Evolutionary conservation across 345 rosid genomes (phyloP).

Genomic region (Brassica napus): DNA sequence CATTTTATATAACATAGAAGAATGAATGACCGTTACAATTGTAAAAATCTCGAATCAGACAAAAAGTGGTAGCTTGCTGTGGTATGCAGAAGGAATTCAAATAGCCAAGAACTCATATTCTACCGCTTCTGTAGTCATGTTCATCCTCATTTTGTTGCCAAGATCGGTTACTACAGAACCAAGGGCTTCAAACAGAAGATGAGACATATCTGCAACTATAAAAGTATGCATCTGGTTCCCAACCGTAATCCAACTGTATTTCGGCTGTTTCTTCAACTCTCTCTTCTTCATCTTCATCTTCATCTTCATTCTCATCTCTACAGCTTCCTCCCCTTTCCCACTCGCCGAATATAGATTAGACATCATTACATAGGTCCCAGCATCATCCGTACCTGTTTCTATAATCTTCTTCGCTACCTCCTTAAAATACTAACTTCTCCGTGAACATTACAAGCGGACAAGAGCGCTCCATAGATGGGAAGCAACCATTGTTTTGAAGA

Average conservation of each 20-base stretch:
- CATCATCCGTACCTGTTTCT: conserved; percentile 55
- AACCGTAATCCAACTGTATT: conserved; percentile 70
- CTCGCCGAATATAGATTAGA: conserved; percentile 60
- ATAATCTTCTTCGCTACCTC: conserved; percentile 55
- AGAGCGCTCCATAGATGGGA: conserved; percentile 63
- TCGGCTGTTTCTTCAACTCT: conserved; percentile 73
- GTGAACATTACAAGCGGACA: conserved; percentile 62
- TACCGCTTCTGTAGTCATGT: conserved; percentile 9
- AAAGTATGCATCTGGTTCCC: conserved; percentile 52
- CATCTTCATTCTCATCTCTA: conserved; percentile 53
- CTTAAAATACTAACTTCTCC: conserved; percentile 46
- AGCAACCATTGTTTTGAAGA: too few species aligned
- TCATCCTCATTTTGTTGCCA: conserved; percentile 48
- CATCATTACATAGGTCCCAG: conserved; percentile 48
- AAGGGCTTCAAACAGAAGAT: conserved; percentile 41
- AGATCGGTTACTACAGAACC: conserved; percentile 46
- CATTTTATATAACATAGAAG: neutral
- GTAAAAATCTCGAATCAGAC: neutral
- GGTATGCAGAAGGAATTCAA: conserved; percentile 15
- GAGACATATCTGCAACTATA: conserved; percentile 57
- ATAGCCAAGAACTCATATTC: conserved; percentile 24
- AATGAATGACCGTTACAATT: neutral
- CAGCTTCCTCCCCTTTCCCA: conserved; percentile 59
- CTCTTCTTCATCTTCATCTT: conserved; percentile 60
- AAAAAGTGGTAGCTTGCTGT: neutral